phyloP scores from a whole-genome alignment of 768 basidiomycete genomes.

The Xanthoconium purpureum region DNA sequence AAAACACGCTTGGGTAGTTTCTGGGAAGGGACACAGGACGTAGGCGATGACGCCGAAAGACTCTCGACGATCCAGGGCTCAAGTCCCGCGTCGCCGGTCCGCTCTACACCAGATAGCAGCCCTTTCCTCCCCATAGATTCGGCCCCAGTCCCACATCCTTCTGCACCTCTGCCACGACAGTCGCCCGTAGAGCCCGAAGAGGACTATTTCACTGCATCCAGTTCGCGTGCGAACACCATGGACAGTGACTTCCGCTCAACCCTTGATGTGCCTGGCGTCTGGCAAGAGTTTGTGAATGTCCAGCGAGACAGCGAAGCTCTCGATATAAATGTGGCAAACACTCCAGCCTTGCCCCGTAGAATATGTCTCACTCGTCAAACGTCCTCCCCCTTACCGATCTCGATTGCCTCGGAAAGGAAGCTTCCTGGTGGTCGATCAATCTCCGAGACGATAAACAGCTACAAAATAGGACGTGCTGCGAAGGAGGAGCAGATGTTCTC shows the following conservation, averaged over 20 bases:
- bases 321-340: constrained; percentile 35
- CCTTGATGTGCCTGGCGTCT: constrained; percentile 20
- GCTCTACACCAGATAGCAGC: constrained; percentile 6
- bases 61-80: constrained; percentile 26
- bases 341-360: constrained; percentile 50
- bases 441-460: constrained; percentile 31
- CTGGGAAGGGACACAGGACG: constrained; percentile 75
- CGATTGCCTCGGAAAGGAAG: constrained; percentile 32
- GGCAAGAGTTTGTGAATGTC: constrained; percentile 26
- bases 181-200: constrained; percentile 28
- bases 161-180: constrained; percentile 21
- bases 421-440: constrained; percentile 33
- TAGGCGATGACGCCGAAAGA: constrained; percentile 38
- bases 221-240: constrained; percentile 21
- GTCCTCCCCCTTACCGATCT: constrained; percentile 58
- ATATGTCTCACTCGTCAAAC: constrained; percentile 58
- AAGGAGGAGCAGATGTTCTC: constrained; percentile 68
- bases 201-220: constrained; percentile 31
- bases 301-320: constrained; percentile 29
- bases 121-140: constrained; percentile 3
- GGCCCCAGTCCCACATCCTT: constrained; percentile 2
- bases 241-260: constrained; percentile 14
- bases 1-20: constrained; percentile 63
- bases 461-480: constrained; percentile 46
- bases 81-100: constrained; percentile 22